These are phyloP conservation scores for Coemansia sp. DNA, from an alignment of 192 early-diverging fungal species.

Conservation along the genomic window DNA sequence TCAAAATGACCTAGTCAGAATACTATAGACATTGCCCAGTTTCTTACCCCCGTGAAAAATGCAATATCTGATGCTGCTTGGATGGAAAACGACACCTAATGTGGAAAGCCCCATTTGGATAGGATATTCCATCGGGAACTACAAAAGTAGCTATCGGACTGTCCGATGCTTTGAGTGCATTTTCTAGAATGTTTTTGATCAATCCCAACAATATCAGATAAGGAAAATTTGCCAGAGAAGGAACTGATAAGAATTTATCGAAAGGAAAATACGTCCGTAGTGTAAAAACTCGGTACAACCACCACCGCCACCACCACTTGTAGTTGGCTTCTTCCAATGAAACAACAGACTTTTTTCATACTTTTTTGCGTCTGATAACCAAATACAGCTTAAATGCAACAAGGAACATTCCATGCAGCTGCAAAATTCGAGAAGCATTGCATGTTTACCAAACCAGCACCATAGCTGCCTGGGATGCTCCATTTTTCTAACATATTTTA, in stretches of 20 bases:
- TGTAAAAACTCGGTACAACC: too few relatives aligned
- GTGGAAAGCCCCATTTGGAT: background rate
- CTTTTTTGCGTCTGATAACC: background rate
- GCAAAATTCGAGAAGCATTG: background rate
- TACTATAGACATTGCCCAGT: too few relatives aligned
- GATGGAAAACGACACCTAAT: background rate
- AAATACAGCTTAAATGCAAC: background rate
- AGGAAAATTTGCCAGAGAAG: background rate
- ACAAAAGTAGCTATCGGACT: background rate
- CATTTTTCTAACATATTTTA: background rate
- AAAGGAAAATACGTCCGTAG: too few relatives aligned
- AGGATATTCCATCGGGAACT: background rate
- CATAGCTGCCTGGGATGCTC: background rate
- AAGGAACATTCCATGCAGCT: conserved; percentile 1
- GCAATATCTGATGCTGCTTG: background rate
- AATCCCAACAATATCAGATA: background rate
- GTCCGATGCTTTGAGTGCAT: background rate
- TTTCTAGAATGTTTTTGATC: background rate
- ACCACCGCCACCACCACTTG: too few relatives aligned
- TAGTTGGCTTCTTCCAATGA: too few relatives aligned
- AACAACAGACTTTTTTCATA: too few relatives aligned
- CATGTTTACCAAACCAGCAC: background rate
- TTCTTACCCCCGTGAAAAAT: too few relatives aligned
- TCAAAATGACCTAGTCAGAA: too few relatives aligned
- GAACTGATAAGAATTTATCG: background rate